A percentile compares a stretch with the other conserved stretches of the same genome.
phyloP scores from a whole-genome alignment of 148 eudicot genomes.

The Vaccinium macrocarpon region DNA sequence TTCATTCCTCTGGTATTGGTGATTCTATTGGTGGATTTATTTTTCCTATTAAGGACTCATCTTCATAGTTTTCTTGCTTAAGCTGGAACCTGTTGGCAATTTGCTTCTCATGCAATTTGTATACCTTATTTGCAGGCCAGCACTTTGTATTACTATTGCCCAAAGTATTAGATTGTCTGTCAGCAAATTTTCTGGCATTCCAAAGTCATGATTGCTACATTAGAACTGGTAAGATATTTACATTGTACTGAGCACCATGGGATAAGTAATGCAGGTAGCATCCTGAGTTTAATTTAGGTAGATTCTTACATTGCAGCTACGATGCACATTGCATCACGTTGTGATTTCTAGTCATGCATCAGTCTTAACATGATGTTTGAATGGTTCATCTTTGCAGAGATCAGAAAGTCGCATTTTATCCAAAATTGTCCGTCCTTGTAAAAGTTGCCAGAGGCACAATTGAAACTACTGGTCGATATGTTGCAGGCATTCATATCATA shows the following conservation, averaged over 20 bases:
- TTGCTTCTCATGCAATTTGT: conserved; percentile 8
- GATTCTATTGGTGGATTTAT: conserved; percentile 11
- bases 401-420: background rate
- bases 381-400: background rate
- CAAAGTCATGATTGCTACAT: conserved; percentile 91
- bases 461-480: background rate
- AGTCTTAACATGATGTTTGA: conserved; percentile 1
- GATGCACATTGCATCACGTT: background rate
- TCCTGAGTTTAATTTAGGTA: background rate
- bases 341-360: background rate
- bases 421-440: background rate
- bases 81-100: conserved; percentile 11
- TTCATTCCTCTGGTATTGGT: conserved; percentile 75
- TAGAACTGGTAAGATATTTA: conserved; percentile 64
- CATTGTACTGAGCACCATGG: background rate
- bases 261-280: background rate
- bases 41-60: background rate
- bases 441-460: background rate
- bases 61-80: background rate
- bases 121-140: conserved; percentile 55
- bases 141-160: conserved; percentile 69
- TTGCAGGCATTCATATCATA: background rate
- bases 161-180: conserved; percentile 68
- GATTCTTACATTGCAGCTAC: background rate
- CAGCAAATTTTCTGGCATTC: conserved; percentile 73